phyloP scores from a whole-genome alignment of 331 rosid species.

The Malus hybrid region DNA sequence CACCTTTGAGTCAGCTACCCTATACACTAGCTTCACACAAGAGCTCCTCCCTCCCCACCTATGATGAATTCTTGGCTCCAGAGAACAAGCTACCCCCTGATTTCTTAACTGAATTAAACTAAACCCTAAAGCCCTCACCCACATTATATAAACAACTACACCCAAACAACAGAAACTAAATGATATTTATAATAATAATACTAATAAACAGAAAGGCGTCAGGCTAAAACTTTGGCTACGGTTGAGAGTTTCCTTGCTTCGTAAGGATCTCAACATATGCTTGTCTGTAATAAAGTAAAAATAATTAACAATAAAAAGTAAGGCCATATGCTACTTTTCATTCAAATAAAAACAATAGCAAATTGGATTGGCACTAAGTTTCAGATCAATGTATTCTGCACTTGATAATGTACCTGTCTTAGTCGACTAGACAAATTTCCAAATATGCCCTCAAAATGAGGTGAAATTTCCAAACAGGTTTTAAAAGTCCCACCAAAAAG shows the following conservation, averaged over 20 bases:
- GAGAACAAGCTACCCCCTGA: neutral
- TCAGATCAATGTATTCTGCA: neutral
- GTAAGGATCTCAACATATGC: constrained; percentile 1
- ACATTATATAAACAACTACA: neutral
- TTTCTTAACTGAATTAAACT: neutral
- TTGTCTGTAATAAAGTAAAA: neutral
- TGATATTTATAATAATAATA: neutral
- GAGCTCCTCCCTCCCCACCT: neutral
- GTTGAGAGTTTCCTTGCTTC: constrained; percentile 9
- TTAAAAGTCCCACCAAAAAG: neutral
- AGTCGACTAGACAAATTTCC: neutral
- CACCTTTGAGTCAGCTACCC: neutral
- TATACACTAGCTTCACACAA: neutral
- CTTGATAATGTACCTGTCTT: neutral
- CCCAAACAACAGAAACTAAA: neutral
- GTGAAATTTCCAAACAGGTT: constrained; percentile 2
- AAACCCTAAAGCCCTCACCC: neutral
- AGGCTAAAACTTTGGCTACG: neutral
- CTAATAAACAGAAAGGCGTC: neutral
- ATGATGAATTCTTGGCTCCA: neutral
- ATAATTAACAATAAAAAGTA: neutral
- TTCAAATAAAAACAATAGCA: neutral
- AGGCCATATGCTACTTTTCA: constrained; percentile 2
- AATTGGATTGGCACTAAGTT: neutral
- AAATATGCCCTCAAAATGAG: neutral